phyloP scores from a whole-genome alignment of 306 rosid species.

The Prunus campanulata region DNA sequence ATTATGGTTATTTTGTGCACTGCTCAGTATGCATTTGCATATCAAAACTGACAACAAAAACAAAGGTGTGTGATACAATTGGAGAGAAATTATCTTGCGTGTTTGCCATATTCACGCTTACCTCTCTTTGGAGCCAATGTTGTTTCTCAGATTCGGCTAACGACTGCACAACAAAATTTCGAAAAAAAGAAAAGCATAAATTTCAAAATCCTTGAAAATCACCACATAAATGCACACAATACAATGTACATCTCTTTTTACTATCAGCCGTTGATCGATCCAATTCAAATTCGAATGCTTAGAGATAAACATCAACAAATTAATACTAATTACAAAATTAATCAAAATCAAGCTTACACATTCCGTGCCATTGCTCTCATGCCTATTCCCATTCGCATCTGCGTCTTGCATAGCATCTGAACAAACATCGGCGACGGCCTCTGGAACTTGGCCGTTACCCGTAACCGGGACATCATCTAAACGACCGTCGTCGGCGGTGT shows the following conservation, averaged over 20 bases:
- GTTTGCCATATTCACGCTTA: not conserved
- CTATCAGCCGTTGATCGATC: not conserved
- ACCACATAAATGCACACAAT: not conserved
- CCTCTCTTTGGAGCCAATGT: conserved; percentile 28
- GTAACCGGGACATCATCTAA: conserved; percentile 29
- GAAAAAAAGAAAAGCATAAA: not conserved
- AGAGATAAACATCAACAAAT: not conserved
- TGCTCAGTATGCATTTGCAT: conserved; percentile 17
- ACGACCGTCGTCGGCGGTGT: conserved; percentile 35
- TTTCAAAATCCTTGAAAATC: not conserved
- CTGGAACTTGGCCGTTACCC: conserved; percentile 28
- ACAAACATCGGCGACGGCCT: conserved; percentile 6
- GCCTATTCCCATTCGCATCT: conserved; percentile 25
- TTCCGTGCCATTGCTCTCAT: conserved; percentile 41
- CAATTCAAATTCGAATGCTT: not conserved
- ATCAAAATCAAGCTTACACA: conserved; percentile 47
- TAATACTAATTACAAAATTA: not conserved
- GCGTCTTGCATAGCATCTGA: conserved; percentile 17
- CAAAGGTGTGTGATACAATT: not conserved
- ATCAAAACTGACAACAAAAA: not conserved
- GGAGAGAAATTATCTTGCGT: not conserved
- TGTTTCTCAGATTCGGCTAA: conserved; percentile 25
- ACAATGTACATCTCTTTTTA: not conserved
- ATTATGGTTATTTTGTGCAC: conserved; percentile 6
- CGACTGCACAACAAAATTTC: conserved; percentile 14